Evolutionary conservation across 345 rosid species (phyloP), one percentile per base, ranked within the genome.

Genomic region (Eucalyptus dawsonii): DNA sequence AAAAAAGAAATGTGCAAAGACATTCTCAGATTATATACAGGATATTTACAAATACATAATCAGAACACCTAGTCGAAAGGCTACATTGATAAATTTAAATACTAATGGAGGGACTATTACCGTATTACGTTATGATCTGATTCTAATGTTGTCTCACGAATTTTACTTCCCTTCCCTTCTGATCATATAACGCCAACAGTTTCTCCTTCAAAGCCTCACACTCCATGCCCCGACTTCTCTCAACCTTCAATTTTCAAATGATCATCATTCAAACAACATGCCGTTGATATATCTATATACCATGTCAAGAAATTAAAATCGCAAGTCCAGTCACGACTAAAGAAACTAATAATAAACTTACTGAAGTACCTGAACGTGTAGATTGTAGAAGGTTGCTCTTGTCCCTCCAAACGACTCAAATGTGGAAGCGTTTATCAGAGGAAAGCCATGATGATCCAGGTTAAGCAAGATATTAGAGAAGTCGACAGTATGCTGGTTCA

Each of bases 311-410:
- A 89, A 37, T 5, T 8, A 58, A 49, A 47, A 49, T 34, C 2
- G 50, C 25, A 25, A 50, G 29, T 86, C 15, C 29, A 25, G 51
- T 5, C 15, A 86, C 4, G 11, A 31, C 27, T n/a, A 50, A 51
- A 86, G 44, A 86, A 49, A 37, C 22, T 50, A 22, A 51, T 13
- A 50, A 24, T 37, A 5, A 72, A 37, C 27, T 21, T 19, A 19
- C 25, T 17, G 34, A 44, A 25, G 44, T 89, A 95, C 98, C 96
- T 95, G 92, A 80, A 96, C 89, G 87, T 94, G 96, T 16, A 96
- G 89, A 87, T 89, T 94, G 88, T 92, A 92, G 91, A 96, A 94
- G 86, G 93, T 89, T 88, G 83, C 6, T 72, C 91, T 93, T 31
- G 44, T 86, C 88, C 91, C 95, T 22, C 89, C 93, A 47, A 87